phyloP scores from a whole-genome alignment of 768 basidiomycete genomes.

The Agrocybe pediades region DNA sequence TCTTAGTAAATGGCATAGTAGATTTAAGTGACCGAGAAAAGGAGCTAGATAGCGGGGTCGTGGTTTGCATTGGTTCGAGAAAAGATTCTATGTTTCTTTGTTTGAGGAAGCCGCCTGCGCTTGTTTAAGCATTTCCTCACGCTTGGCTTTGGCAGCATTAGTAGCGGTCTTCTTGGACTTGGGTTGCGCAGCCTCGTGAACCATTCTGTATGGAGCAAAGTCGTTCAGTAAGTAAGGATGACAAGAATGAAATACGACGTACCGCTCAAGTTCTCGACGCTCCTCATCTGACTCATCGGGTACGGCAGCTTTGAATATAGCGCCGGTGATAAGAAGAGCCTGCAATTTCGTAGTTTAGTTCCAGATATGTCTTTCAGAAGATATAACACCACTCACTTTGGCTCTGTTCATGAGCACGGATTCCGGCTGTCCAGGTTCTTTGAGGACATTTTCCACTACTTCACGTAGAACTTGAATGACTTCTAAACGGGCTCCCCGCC shows the following conservation, averaged over 20 bases:
- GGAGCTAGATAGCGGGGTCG: background rate
- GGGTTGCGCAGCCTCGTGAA: conserved; percentile 80
- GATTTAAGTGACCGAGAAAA: too few species aligned
- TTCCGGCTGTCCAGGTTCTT: conserved; percentile 76
- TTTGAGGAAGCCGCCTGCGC: conserved; percentile 22
- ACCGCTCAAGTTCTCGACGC: conserved; percentile 92
- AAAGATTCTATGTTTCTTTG: background rate
- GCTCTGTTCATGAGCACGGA: conserved; percentile 77
- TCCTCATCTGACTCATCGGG: conserved; percentile 95
- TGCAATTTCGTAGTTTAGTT: too few species aligned
- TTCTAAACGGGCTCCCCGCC: conserved; percentile 96
- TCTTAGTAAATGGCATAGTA: too few species aligned
- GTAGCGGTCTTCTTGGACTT: conserved; percentile 57
- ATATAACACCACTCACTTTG: conserved; percentile 54
- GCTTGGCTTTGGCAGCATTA: conserved; percentile 36
- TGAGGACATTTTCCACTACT: conserved; percentile 79
- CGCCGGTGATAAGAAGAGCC: conserved; percentile 88
- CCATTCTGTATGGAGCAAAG: conserved; percentile 57
- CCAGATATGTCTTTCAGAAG: too few species aligned
- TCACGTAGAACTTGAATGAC: conserved; percentile 88
- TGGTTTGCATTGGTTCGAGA: background rate
- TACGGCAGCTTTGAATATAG: conserved; percentile 80
- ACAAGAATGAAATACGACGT: conserved; percentile 23
- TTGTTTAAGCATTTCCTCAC: conserved; percentile 40
- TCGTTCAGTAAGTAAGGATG: conserved; percentile 6